Evolutionary conservation across 352 stramenopile species (phyloP), one percentile per base, ranked within the genome.

Genomic region (Globisporangium abappressorium): DNA sequence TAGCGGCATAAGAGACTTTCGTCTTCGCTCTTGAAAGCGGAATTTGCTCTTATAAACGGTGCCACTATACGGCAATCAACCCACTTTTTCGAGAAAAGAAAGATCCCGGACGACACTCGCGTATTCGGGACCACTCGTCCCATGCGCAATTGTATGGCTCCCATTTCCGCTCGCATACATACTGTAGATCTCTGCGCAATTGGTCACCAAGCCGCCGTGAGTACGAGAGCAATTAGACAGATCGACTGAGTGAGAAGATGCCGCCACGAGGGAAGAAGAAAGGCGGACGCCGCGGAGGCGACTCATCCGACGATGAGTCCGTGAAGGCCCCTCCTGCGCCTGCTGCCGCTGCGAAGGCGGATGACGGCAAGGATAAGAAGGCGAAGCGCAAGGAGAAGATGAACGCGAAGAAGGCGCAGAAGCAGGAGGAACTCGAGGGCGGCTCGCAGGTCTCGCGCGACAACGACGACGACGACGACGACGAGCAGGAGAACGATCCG

Each of bases 181-280:
- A 26, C 24, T 47, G 47, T 55, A 6, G 47, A 55, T 55, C 47
- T 28, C 47, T 26, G n/a, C n/a, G 47, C 47, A 55, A 55, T 55
- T 55, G n/a, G n/a, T 9, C 47, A 55, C n/a, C 28, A 30, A 51
- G 18, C 38, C 15, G 26, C 20, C 24, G 26, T 9, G 11, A 62
- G 34, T 18, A 53, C n/a, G 43, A 36, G 28, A 56, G 36, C 53
- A 11, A 72, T 51, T 22, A 3, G 30, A 51, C 15, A n/a, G 3
- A 47, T 8, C 14, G 20, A 47, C 15, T 47, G 14, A 15, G 1
- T 51, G 5, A 11, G 18, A 33, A 20, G 11, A 93, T 93, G 85
- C 81, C 85, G 75, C 82, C 82, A 7, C 49, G 67, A 14, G 67
- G 71, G n/a, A 93, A 93, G 82, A 93, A 93, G 75, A 93, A 93